Base-by-base conservation (phyloP, 345 rosid species). In the Gossypium raimondii region DNA sequence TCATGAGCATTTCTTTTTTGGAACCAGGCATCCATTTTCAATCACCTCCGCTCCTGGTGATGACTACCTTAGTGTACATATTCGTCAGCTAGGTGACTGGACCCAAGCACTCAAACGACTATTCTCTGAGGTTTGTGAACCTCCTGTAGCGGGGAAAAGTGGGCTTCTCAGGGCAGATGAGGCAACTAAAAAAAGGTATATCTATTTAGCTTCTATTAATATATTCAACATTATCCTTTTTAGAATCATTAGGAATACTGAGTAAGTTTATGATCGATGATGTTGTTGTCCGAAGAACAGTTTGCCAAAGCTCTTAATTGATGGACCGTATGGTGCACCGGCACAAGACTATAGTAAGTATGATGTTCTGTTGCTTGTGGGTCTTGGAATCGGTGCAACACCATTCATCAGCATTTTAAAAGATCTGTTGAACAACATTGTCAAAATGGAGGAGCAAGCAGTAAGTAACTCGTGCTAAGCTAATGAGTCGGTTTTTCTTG, bases 291-390 rank as follows among this genome's bases (percentile, higher is more conserved):
- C 1, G 38, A 73, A 61, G 76, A 77, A 76, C 88, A 94, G 98
- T 79, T 80, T 92, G 87, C 98, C 98, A 61, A 94, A 90, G 92
- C 97, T 95, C 77, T 72, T 82, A 29, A 91, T 95, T 73, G 99
- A 95, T 76, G 99, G 98, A n/a, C 99, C 99, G 2, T 95, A 95
- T 50, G 99, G 99, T 65, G 99, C 99, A 62, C 97, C 99, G 0
- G 99, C 99, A 65, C 96, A 95, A 85, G 99, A 95, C 74, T 95
- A 93, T 70, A 62, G 78, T 20, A 95, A 91, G 68, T 95, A 95
- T 47, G 99, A 95, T 74, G 97, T 95, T 68, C 85, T 95, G 55
- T 78, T 95, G 38, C 92, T 95, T 12, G 98, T 95, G 73, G 99
- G 99, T 41, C 91, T 93, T 45, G 99, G 99, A 67, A 95, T 95